Evolutionary conservation across 192 early-diverging fungal species (phyloP), one percentile per base, ranked within the genome.

Genomic region (Podochytrium sp.): DNA sequence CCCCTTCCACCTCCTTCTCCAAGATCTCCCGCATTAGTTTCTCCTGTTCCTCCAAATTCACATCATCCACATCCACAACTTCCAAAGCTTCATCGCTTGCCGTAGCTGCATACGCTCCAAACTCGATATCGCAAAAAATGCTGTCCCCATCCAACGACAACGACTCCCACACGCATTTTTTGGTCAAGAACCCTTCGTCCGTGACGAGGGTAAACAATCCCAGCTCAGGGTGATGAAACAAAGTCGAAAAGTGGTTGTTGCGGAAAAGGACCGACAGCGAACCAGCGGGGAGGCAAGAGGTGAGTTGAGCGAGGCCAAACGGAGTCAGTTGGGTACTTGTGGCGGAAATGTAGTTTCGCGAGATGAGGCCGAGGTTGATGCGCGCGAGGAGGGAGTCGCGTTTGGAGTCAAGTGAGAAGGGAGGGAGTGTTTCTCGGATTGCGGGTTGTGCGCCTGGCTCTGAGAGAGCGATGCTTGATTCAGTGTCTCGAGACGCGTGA

Each of bases 301-400:
- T 71, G 34, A 96, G 84, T n/a, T 81, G 62, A 33, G 80, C 79
- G 51, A 96, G 82, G 2, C 96, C 95, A 65, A 88, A 85, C 12
- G 89, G 89, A 0, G 95, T 97, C 47, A 98, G 78, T 76, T 98
- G 96, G 20, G 93, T 88, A 18, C 90, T 90, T 0, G 88, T 94
- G 1, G 75, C 42, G n/a, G 85, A 74, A 33, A 98, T 84, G 81
- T 95, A 98, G 51, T 81, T 75, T n/a, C 83, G 76, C 5, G 90
- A 83, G 27, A 89, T 78, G 7, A 29, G 16, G 16, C 39, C 35
- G 34, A 38, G 33, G 16, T 30, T 61, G 33, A 61, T 39, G 32
- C 30, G 18, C 47, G 23, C 47, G 16, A 49, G 18, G 1, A 49
- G 18, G 16, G 47, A 20, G 47, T 49, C 47, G 47, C 23, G 23